Evolutionary conservation across 2,329 filamentous ascomycete genomes (phyloP).

Genomic region (Achaetomium macrosporum): DNA sequence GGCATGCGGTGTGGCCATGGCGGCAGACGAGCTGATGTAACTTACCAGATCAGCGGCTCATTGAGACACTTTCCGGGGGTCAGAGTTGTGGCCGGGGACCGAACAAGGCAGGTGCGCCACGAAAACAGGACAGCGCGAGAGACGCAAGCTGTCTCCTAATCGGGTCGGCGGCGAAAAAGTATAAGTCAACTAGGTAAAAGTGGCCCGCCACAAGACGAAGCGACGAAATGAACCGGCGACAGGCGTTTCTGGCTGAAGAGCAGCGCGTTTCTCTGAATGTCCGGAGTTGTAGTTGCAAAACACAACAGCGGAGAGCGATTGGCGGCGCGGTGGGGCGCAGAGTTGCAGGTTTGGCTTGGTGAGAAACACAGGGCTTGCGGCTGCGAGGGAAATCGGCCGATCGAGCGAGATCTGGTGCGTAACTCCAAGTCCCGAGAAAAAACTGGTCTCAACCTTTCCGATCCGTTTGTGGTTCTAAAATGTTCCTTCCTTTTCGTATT

Average conservation of each 20-base stretch:
- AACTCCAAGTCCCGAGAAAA: background rate
- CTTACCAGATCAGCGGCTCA: slow-evolving; percentile 25
- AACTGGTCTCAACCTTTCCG: background rate
- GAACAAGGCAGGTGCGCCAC: background rate
- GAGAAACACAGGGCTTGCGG: slow-evolving; percentile 8
- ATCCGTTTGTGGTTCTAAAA: background rate
- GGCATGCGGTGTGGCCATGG: background rate
- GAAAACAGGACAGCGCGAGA: background rate
- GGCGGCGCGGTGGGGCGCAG: slow-evolving; percentile 25
- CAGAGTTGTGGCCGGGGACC: background rate
- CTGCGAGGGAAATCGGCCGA: background rate
- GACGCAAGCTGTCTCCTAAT: background rate
- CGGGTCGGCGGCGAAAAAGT: background rate
- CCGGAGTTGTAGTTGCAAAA: slow-evolving; percentile 22
- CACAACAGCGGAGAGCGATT: slow-evolving; percentile 21
- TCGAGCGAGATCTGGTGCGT: background rate
- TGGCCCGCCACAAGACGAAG: slow-evolving; percentile 19
- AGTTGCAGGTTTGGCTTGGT: slow-evolving; percentile 21
- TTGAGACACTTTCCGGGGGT: slow-evolving; percentile 8
- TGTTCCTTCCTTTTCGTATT: background rate
- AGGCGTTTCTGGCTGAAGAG: slow-evolving; percentile 16
- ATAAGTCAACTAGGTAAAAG: slow-evolving; percentile 5
- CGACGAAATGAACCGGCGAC: background rate
- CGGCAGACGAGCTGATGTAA: background rate
- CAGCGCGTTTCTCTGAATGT: slow-evolving; percentile 10